A percentile compares a stretch with the other conserved stretches of the same genome.
Conservation (phyloP, 495 filamentous ascomycete genomes). For the Physcia stellaris region DNA sequence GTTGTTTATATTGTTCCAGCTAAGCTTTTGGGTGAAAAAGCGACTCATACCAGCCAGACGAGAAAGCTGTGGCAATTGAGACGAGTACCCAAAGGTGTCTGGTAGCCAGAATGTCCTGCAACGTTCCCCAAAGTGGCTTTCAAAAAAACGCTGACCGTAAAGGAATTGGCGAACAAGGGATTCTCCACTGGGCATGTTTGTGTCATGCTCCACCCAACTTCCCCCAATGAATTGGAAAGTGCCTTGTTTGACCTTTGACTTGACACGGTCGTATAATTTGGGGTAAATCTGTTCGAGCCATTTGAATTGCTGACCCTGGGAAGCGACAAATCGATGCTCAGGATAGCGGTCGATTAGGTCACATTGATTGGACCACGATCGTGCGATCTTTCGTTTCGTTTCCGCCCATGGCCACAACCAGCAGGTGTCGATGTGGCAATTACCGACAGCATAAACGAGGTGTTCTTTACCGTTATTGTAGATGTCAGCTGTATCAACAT, state of each 20-base stretch:
- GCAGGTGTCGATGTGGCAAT: constrained; percentile 96
- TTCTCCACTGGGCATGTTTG: constrained; percentile 91
- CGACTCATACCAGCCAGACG: constrained; percentile 84
- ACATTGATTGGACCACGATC: constrained; percentile 94
- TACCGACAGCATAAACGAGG: constrained; percentile 76
- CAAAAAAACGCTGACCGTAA: constrained; percentile 87
- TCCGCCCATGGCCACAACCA: constrained; percentile 99
- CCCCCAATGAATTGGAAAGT: constrained; percentile 91
- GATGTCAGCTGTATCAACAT: constrained; percentile 70
- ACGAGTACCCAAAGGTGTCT: constrained; percentile 94
- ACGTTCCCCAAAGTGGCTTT: constrained; percentile 82
- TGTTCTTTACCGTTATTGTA: constrained; percentile 62
- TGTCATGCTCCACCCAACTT: constrained; percentile 98
- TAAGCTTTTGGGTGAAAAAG: constrained; percentile 95
- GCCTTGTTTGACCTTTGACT: constrained; percentile 76
- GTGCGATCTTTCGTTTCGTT: constrained; percentile 90
- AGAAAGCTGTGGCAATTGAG: constrained; percentile 85
- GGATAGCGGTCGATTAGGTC: constrained; percentile 88
- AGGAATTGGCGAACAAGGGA: constrained; percentile 91
- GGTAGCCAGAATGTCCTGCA: constrained; percentile 92
- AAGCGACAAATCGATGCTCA: constrained; percentile 81
- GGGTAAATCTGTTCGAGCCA: constrained; percentile 90
- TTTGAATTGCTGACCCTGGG: constrained; percentile 94
- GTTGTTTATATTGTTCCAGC: constrained; percentile 97
- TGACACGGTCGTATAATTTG: constrained; percentile 75